These are phyloP conservation scores for Monilinia vaccinii-corymbosi DNA, from an alignment of 2,329 filamentous ascomycete genomes.

Conservation along the genomic window DNA sequence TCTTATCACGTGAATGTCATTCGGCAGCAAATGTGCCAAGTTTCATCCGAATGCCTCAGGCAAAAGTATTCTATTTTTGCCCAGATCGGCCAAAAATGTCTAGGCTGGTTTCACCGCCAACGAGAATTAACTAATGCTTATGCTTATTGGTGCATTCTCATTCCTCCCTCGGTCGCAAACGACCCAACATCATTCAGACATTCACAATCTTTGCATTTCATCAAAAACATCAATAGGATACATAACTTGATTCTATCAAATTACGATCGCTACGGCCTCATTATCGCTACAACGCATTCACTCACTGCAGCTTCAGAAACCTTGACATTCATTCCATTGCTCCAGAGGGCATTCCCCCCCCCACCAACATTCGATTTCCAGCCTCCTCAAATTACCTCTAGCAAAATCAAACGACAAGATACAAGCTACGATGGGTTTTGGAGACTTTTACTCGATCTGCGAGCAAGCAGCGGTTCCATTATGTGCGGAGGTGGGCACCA, in stretches of 20 bases:
- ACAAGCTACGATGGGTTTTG: slow-evolving; percentile 60
- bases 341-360: slow-evolving; percentile 10
- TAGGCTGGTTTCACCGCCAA: slow-evolving; percentile 9
- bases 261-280: slow-evolving; percentile 2
- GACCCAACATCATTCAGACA: slow-evolving; percentile 8
- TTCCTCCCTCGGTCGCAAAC: neutral
- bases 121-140: neutral
- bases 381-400: slow-evolving; percentile 15
- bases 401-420: slow-evolving; percentile 5
- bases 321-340: neutral
- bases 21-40: no score
- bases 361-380: slow-evolving; percentile 6
- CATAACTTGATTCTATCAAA: slow-evolving; percentile 12
- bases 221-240: slow-evolving; percentile 4
- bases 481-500: slow-evolving; percentile 75
- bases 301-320: slow-evolving; percentile 15
- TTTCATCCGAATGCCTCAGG: neutral
- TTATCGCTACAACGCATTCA: slow-evolving; percentile 14
- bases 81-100: neutral
- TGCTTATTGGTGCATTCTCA: slow-evolving; percentile 8
- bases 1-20: neutral
- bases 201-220: slow-evolving; percentile 8
- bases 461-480: slow-evolving; percentile 74
- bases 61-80: neutral
- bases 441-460: slow-evolving; percentile 84